Base-by-base conservation (phyloP, 2,329 filamentous ascomycete species). In the Sporothrix brunneoviolacea region DNA sequence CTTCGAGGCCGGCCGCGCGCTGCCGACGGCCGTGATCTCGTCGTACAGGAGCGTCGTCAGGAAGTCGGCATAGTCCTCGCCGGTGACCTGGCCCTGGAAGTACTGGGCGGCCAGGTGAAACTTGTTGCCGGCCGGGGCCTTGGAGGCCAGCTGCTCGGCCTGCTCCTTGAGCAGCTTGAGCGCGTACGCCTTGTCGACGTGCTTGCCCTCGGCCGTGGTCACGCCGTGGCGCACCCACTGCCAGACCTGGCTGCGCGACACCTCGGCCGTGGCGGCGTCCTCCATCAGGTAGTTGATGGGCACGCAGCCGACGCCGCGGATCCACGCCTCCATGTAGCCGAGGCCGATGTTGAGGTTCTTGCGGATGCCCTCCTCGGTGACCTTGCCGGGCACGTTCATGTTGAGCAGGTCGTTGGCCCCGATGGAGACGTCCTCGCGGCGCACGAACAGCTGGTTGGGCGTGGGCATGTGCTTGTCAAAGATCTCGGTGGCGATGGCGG, bases 381-480 rank as follows among this genome's bases (percentile, higher is more conserved):
- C 79, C 66, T 82, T 79, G 22, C 93, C 93, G 7, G 91, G 90
- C 2, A 97, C 87, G 63, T 97, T 97, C 87, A 95, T 97, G 79
- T 97, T 97, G 54, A 97, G 80, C 48, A 98, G 79, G 64, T 97
- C 93, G 62, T 93, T 94, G 62, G 83, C 84, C 41, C 84, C 84
- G 63, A 98, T 84, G 63, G 80, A 72, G 54, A 96, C 90, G 42
- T 97, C 91, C 69, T 96, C 90, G 56, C 91, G 84, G 57, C 91
- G 88, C 56, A 89, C 74, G 68, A 91, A 93, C 62, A 95, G 82
- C 72, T 98, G 93, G 75, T 98, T 98, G 42, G 93, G 91, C 4
- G 91, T 95, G 9, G 93, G 93, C 93, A 98, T 98, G 76, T 97
- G 75, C 74, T 91, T 84, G 80, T 97, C 95, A 80, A 98, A 98